Conservation (phyloP, 768 basidiomycete species). For the Suillus decipiens region DNA sequence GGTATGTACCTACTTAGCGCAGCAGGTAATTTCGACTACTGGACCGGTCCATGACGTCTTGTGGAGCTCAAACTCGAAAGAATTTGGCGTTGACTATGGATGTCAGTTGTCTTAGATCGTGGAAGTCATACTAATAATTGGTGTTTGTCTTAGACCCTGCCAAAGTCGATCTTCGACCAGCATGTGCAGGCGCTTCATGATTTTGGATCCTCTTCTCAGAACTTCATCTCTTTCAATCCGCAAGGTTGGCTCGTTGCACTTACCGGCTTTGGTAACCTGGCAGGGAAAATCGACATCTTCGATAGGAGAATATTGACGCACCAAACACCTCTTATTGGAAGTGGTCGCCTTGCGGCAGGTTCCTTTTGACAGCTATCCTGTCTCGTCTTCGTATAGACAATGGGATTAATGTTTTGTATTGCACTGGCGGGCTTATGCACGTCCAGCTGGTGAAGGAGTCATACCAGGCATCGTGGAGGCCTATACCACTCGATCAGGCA, state of each 20-base stretch:
- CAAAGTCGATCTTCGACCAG: constrained; percentile 86
- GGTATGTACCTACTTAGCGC: constrained; percentile 25
- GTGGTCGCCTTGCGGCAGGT: constrained; percentile 92
- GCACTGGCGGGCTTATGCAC: constrained; percentile 83
- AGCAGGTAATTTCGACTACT: constrained; percentile 90
- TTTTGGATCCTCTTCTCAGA: constrained; percentile 86
- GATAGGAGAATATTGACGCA: constrained; percentile 86
- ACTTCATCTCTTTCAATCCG: constrained; percentile 85
- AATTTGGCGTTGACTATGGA: constrained; percentile 95
- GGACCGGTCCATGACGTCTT: constrained; percentile 92
- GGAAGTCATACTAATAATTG: constrained; percentile 37
- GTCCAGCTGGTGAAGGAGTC: constrained; percentile 82
- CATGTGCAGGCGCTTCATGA: constrained; percentile 81
- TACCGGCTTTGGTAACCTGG: constrained; percentile 92
- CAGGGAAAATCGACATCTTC: constrained; percentile 89
- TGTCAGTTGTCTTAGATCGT: constrained; percentile 55
- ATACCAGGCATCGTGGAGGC: constrained; percentile 87
- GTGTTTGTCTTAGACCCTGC: no score
- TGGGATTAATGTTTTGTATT: constrained; percentile 95
- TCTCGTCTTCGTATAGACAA: constrained; percentile 98
- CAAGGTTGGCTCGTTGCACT: constrained; percentile 36
- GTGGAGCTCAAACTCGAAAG: constrained; percentile 96
- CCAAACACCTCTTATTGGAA: constrained; percentile 72
- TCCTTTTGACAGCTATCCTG: constrained; percentile 92
- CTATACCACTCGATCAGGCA: constrained; percentile 66